Percentiles rank a stretch among this genome's conserved stretches.
Evolutionary conservation across 2,329 filamentous ascomycete species (phyloP).

Genomic region (Chaetomiaceae sp.): DNA sequence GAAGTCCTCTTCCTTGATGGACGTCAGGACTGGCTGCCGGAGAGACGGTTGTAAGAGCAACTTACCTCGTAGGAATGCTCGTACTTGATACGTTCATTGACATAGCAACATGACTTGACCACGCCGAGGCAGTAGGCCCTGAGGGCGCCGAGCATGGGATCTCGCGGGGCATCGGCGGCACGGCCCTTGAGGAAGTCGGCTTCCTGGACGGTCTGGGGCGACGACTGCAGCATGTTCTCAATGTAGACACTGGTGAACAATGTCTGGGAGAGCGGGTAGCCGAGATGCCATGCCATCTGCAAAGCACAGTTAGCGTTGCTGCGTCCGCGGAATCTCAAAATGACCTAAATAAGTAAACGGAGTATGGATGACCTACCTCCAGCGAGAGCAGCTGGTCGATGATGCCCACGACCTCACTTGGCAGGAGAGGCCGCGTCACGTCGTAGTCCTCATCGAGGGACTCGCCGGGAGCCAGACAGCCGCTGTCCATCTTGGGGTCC

Average conservation of each 20-base stretch:
- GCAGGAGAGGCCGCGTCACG: constrained; percentile 59
- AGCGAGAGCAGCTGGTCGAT: constrained; percentile 90
- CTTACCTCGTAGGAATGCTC: constrained; percentile 86
- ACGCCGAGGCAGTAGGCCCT: constrained; percentile 82
- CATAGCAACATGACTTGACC: constrained; percentile 75
- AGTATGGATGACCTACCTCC: constrained; percentile 62
- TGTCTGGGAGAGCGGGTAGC: constrained; percentile 93
- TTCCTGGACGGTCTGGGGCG: constrained; percentile 58
- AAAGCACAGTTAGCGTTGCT: constrained; percentile 4
- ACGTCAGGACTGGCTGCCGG: neutral
- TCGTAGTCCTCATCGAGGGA: constrained; percentile 82
- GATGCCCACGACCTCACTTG: constrained; percentile 81
- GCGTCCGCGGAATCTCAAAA: too few relatives aligned
- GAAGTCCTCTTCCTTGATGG: constrained; percentile 82
- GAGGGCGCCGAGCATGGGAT: constrained; percentile 59
- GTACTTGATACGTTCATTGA: constrained; percentile 70
- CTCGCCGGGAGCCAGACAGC: constrained; percentile 71
- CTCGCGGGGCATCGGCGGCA: constrained; percentile 29
- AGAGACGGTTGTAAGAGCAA: neutral
- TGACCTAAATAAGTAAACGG: neutral
- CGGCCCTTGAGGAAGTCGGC: constrained; percentile 54
- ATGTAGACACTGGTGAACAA: constrained; percentile 90
- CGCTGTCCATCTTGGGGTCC: constrained; percentile 99
- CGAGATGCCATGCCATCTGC: constrained; percentile 92
- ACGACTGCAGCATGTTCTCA: constrained; percentile 72